Evolutionary conservation across 2,329 filamentous ascomycete species (phyloP), one percentile per base, ranked within the genome.

Genomic region (Fusarium kyushuense): DNA sequence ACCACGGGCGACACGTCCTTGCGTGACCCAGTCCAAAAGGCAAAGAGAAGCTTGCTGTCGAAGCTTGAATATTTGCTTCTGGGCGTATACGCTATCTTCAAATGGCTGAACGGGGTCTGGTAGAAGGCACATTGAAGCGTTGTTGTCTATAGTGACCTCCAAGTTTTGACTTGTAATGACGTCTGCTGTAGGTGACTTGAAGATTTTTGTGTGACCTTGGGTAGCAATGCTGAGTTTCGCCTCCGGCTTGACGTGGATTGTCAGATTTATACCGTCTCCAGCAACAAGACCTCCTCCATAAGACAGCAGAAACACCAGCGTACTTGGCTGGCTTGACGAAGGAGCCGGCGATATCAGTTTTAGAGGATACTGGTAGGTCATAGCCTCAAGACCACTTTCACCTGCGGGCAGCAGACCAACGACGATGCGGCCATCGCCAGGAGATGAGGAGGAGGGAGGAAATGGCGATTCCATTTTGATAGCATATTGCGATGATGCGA

Each of bases 51-150:
- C 87, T 8, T 75, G 79, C 11, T 82, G 79, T 10, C 82, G 82
- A 51, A 90, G 79, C 35, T 86, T 86, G 78, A 97, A 97, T 21
- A 89, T 86, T 78, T 98, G 96, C 17, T 83, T 85, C 79, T 98
- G 96, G 72, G 91, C 88, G 79, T 97, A 98, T 42, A 91, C 87
- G 74, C 93, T 96, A 65, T 88, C 86, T 63, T 89, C 89, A 77
- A 97, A 98, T 0, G 96, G 96, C 76, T 97, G 95, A 5, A 97
- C 92, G 1, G 96, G 96, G 76, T 99, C 96, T 1, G 96, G 96
- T 13, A 98, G 86, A 63, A 91, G 83, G 73, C 89, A 90, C 16
- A 91, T 81, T 1, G 84, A 85, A 9, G 83, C 87, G 23, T 79
- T 81, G 16, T 82, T 72, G 25, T 82, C 80, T 53, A 92, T 79